Evolutionary conservation across 805 yeast genomes (phyloP), one percentile per base, ranked within the genome.

Genomic region (Yamadazyma sp.): DNA sequence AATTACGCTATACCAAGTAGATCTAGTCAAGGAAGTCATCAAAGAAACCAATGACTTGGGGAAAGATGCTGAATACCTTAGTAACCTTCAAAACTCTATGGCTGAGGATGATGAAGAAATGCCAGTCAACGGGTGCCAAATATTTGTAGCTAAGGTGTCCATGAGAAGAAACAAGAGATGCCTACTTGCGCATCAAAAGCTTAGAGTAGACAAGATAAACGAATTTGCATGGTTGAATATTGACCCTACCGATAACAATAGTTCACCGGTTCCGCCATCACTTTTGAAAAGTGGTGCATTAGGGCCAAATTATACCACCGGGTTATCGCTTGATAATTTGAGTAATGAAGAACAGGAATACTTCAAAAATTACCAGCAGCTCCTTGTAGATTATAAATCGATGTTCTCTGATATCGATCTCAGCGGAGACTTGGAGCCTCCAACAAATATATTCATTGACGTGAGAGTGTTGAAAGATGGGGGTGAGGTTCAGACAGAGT

Each of bases 401-500:
- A 75, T 77, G 3, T 78, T 87, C 62, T 75, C 86, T 0, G 96
- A 89, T 47, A 63, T 91, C 12, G 99, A 93, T 53, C 63, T 93
- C 17, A 78, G 91, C 19, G 98, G 97, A 0, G 79, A 86, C n/a
- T 55, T 93, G 48, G 85, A 77, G 15, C 99, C 99, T 0, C 98
- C 99, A 1, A 77, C 75, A 24, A 95, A 88, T 48, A 84, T 93
- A 19, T 93, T 91, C 50, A 85, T 91, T 7, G 99, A 91, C 53
- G 98, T 93, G 4, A 68, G 99, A 41, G 98, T 91, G 6, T 62
- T 91, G 35, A 84, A 84, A 56, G 95, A 91, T 52, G 97, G 95
- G 0, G 99, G 99, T 1, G 98, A 93, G 55, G 88, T 91, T 23
- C 96, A 90, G 55, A 93, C 99, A 0, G 99, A 91, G 57, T 91